These are phyloP conservation scores for Coemansia sp. DNA, from an alignment of 192 early-diverging fungal genomes.

Conservation along the genomic window DNA sequence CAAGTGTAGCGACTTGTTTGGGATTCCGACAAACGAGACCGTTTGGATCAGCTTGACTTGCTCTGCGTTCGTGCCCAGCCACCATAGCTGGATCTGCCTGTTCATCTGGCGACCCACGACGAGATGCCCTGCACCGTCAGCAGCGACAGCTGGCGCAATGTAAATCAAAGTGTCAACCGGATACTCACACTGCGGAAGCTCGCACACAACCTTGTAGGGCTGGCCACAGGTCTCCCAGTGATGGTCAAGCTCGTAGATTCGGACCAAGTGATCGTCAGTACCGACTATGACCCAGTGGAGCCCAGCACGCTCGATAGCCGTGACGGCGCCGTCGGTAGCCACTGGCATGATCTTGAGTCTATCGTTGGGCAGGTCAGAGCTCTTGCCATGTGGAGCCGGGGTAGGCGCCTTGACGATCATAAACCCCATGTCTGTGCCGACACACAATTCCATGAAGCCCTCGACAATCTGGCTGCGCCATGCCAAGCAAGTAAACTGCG, in stretches of 20 bases:
- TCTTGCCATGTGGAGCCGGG: constrained; percentile 23
- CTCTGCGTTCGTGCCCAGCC: constrained; percentile 27
- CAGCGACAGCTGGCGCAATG: constrained; percentile 19
- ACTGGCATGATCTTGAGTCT: constrained; percentile 40
- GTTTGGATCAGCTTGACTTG: constrained; percentile 29
- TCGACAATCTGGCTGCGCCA: constrained; percentile 27
- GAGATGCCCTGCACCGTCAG: constrained; percentile 38
- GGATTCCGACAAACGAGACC: constrained; percentile 14
- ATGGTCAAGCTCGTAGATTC: constrained; percentile 34
- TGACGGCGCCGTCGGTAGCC: constrained; percentile 39
- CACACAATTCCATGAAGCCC: constrained; percentile 39
- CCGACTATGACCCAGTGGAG: constrained; percentile 35
- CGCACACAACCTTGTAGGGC: constrained; percentile 32
- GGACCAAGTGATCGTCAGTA: constrained; percentile 23
- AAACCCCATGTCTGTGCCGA: constrained; percentile 43
- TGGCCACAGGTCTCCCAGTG: constrained; percentile 27
- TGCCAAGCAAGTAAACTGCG: constrained; percentile 35
- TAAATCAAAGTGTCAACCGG: constrained; percentile 36
- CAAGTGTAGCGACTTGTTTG: constrained; percentile 15
- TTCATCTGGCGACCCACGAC: constrained; percentile 34
- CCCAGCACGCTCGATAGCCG: constrained; percentile 39
- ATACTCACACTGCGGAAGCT: constrained; percentile 26
- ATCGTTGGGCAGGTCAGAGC: constrained; percentile 24
- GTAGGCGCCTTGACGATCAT: constrained; percentile 40
- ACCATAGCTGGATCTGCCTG: constrained; percentile 35